Evolutionary conservation across 2,329 filamentous ascomycete species (phyloP).

Genomic region (Pseudopyricularia javanii): DNA sequence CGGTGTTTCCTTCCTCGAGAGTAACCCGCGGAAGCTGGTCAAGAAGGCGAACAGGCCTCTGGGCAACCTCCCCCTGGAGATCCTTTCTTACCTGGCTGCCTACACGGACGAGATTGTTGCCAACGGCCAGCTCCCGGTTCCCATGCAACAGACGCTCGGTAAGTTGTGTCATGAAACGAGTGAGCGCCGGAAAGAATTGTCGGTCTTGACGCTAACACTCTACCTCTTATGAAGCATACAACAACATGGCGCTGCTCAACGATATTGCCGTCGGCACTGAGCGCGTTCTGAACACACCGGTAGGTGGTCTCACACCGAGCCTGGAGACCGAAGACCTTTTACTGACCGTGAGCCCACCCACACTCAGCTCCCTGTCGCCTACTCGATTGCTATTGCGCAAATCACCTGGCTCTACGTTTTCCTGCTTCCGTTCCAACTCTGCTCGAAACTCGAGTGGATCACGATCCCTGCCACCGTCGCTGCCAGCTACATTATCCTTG

Average conservation of each 20-base stretch:
- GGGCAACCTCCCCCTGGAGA: constrained; percentile 61
- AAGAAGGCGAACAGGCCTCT: constrained; percentile 55
- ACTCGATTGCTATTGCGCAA: constrained; percentile 63
- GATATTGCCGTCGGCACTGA: constrained; percentile 57
- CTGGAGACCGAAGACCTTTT: background rate
- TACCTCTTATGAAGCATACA: too few species aligned
- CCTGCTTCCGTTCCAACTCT: constrained; percentile 61
- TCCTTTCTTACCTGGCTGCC: constrained; percentile 50
- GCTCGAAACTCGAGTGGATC: constrained; percentile 46
- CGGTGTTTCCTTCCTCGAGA: constrained; percentile 54
- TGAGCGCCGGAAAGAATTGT: too few species aligned
- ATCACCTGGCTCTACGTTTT: constrained; percentile 68
- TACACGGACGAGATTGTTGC: constrained; percentile 46
- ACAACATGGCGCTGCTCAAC: constrained; percentile 42
- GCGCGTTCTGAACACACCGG: constrained; percentile 56
- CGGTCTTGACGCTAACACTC: too few species aligned
- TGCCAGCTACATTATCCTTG: constrained; percentile 62
- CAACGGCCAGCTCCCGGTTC: constrained; percentile 31
- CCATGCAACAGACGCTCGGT: constrained; percentile 35
- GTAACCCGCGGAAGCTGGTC: constrained; percentile 57
- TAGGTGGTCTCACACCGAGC: constrained; percentile 14
- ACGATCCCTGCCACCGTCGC: constrained; percentile 56
- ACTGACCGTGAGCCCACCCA: background rate
- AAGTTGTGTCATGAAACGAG: background rate
- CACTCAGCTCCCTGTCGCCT: constrained; percentile 48